These are phyloP conservation scores for Athelia sp. DNA, from an alignment of 1,284 basidiomycete species.

Conservation along the genomic window DNA sequence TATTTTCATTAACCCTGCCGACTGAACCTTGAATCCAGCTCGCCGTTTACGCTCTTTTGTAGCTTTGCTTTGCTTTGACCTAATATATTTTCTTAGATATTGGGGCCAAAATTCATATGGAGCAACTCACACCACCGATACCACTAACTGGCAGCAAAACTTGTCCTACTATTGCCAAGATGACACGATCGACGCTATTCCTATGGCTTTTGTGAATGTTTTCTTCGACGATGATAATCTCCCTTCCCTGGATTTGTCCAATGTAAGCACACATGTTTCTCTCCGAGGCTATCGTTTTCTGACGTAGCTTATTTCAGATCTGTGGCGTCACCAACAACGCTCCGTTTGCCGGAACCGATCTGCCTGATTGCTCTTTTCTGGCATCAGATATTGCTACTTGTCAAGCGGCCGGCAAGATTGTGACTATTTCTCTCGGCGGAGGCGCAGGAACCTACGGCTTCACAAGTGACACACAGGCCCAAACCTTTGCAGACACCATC, in stretches of 20 bases:
- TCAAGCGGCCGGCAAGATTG: slow-evolving; percentile 59
- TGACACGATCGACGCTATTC: slow-evolving; percentile 46
- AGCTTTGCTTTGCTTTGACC: too few species aligned
- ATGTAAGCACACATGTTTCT: slow-evolving; percentile 30
- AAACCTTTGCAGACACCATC: slow-evolving; percentile 49
- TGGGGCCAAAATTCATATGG: slow-evolving; percentile 56
- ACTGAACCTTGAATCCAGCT: slow-evolving; percentile 8
- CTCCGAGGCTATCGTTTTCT: neutral
- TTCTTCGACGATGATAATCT: slow-evolving; percentile 52
- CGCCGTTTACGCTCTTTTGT: slow-evolving; percentile 10
- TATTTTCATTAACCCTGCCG: neutral
- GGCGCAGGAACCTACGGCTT: slow-evolving; percentile 51
- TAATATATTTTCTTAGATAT: slow-evolving; percentile 20
- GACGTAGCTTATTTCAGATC: slow-evolving; percentile 26
- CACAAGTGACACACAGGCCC: slow-evolving; percentile 45
- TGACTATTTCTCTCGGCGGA: slow-evolving; percentile 62
- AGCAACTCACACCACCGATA: slow-evolving; percentile 36
- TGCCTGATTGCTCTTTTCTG: slow-evolving; percentile 53
- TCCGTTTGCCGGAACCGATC: slow-evolving; percentile 48
- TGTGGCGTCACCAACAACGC: slow-evolving; percentile 38
- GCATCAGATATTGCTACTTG: slow-evolving; percentile 53
- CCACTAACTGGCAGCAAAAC: slow-evolving; percentile 43
- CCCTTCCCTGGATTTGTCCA: slow-evolving; percentile 57
- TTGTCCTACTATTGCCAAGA: slow-evolving; percentile 52
- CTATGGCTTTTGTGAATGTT: slow-evolving; percentile 54